phyloP scores from a whole-genome alignment of 345 rosid species.

The Citrus unshiu region DNA sequence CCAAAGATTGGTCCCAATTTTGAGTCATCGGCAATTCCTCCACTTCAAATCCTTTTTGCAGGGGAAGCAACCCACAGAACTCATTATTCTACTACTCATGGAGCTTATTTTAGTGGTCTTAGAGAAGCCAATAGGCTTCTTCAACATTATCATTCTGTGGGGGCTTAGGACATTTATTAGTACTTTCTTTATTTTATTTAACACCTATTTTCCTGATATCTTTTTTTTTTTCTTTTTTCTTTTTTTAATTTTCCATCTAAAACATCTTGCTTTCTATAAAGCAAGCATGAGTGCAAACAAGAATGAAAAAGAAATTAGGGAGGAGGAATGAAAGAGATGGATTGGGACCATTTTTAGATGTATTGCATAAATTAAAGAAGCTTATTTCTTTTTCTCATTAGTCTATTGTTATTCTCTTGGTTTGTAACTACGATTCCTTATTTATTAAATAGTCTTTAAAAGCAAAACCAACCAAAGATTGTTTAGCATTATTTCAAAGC shows the following conservation, averaged over 20 bases:
- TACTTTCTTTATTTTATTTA: constrained; percentile 22
- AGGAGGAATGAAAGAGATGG: constrained; percentile 28
- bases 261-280: constrained; percentile 25
- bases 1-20: constrained; percentile 31
- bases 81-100: constrained; percentile 96
- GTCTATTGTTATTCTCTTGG: constrained; percentile 19
- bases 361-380: constrained; percentile 47
- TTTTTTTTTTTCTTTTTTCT: background rate
- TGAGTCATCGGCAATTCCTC: constrained; percentile 4
- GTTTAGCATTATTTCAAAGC: constrained; percentile 18
- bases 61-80: constrained; percentile 98
- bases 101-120: constrained; percentile 92
- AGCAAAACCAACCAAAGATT: constrained; percentile 29
- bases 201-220: constrained; percentile 24
- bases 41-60: constrained; percentile 84
- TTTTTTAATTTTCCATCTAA: constrained; percentile 16
- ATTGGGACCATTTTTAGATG: constrained; percentile 43
- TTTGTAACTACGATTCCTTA: constrained; percentile 15
- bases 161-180: constrained; percentile 34
- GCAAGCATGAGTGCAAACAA: constrained; percentile 14
- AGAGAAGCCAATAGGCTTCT: constrained; percentile 98
- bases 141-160: constrained; percentile 63
- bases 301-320: constrained; percentile 2
- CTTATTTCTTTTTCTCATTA: constrained; percentile 25
- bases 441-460: constrained; percentile 19